Conservation (phyloP, 768 basidiomycete genomes). For the Tubosaeta sp. region DNA sequence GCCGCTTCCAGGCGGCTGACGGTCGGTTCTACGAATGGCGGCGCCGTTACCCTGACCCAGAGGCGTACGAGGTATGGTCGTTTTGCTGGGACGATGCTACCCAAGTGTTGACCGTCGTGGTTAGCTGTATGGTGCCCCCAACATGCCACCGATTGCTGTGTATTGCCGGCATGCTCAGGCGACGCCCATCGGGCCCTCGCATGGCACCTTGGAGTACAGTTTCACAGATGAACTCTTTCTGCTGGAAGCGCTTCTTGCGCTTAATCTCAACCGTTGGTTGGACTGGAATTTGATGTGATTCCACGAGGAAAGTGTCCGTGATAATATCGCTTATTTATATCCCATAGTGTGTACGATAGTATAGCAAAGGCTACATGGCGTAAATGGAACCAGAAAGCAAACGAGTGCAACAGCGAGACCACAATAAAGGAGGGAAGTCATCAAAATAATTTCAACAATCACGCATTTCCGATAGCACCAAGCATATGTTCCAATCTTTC, state of each 20-base stretch:
- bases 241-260: conserved; percentile 58
- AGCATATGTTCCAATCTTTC: conserved; percentile 75
- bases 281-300: conserved; percentile 47
- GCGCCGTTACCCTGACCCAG: conserved; percentile 41
- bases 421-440: conserved; percentile 4
- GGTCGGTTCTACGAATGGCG: conserved; percentile 67
- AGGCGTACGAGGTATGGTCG: conserved; percentile 57
- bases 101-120: not conserved
- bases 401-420: conserved; percentile 12
- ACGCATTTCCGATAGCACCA: conserved; percentile 32
- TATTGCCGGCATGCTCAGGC: conserved; percentile 51
- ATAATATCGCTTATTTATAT: conserved; percentile 31
- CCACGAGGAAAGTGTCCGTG: conserved; percentile 8
- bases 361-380: conserved; percentile 21
- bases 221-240: conserved; percentile 60
- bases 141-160: conserved; percentile 46
- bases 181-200: conserved; percentile 59
- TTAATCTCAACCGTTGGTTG: conserved; percentile 73
- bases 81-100: not conserved
- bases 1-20: conserved; percentile 54
- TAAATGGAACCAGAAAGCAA: conserved; percentile 15
- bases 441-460: conserved; percentile 25
- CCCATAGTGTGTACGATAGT: conserved; percentile 32
- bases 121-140: conserved; percentile 48
- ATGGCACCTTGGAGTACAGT: conserved; percentile 59